Base-by-base conservation (phyloP, 2,329 filamentous ascomycete genomes). In the Nemania bipapillata region DNA sequence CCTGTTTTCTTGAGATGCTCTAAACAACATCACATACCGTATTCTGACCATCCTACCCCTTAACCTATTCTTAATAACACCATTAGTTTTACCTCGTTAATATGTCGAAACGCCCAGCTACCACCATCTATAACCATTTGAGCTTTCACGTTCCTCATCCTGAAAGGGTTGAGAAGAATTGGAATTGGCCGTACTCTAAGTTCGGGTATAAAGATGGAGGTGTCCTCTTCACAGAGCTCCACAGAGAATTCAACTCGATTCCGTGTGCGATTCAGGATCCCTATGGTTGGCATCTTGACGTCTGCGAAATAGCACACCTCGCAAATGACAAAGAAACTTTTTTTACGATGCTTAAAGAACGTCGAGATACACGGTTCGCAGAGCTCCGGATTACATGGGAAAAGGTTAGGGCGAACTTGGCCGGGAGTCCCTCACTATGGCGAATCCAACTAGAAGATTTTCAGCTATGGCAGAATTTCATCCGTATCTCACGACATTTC, bases 181-280 rank as follows among this genome's bases (percentile, higher is more conserved):
- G 52, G 52, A n/a, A 20, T 3, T 66, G 64, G 64, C 64, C 64
- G 2, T 62, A 15, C 12, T 53, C 24, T 32, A 66, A 66, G 26
- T 62, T 66, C 9, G 64, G 52, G 1, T 66, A 26, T 24, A 9
- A 1, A 22, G 17, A 12, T 12, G 30, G 4, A 3, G 32, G 6
- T 8, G 45, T 42, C 7, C 64, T 66, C 1, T 66, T 66, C n/a
- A 57, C 9, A 1, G 32, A 62, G 2, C 53, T 66, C 0, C 64
- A 66, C 32, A 26, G 42, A 1, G 42, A 62, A 40, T 66, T 37
- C 17, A 66, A 66, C 28, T 62, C 58, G 0, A 22, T 66, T 15
- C 32, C 4, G 3, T 52, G 42, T 20, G 64, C 64, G 2, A 66
- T 66, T 22, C 64, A 66, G 52, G 64, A 66, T 20, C 64, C 58